phyloP scores from a whole-genome alignment of 495 filamentous ascomycete genomes.

The Daldinia caldariorum region DNA sequence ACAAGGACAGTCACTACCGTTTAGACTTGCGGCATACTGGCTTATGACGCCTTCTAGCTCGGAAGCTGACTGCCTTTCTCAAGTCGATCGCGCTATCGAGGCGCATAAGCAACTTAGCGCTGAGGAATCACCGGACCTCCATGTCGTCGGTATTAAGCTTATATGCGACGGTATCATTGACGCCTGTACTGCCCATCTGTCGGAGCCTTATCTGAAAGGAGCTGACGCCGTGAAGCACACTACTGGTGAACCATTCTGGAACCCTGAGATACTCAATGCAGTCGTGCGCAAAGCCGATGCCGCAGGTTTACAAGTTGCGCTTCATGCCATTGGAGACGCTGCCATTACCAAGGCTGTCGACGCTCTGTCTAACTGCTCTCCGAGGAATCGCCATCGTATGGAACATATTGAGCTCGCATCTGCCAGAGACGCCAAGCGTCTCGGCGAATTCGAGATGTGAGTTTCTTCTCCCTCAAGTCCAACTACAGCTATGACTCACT shows the following conservation, averaged over 20 bases:
- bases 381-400: constrained; percentile 64
- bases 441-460: constrained; percentile 62
- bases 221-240: constrained; percentile 50
- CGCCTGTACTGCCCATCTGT: constrained; percentile 70
- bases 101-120: constrained; percentile 59
- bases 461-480: background rate
- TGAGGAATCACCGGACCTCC: constrained; percentile 60
- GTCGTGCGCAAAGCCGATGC: constrained; percentile 64
- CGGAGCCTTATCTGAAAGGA: constrained; percentile 62
- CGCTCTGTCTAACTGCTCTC: constrained; percentile 56
- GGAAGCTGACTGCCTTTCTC: constrained; percentile 54
- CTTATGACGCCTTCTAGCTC: constrained; percentile 61
- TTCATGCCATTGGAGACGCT: constrained; percentile 72
- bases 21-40: constrained; percentile 74
- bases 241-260: constrained; percentile 65
- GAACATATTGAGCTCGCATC: constrained; percentile 72
- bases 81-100: constrained; percentile 69
- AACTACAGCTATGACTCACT: background rate
- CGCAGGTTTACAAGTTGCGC: constrained; percentile 67
- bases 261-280: constrained; percentile 57
- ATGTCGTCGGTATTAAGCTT: constrained; percentile 71
- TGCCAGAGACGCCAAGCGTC: constrained; percentile 60
- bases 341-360: constrained; percentile 67
- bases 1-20: constrained; percentile 51
- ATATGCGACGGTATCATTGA: constrained; percentile 76